Conservation (phyloP, 176 grass and related monocot genomes). For the Carex kokanica region DNA sequence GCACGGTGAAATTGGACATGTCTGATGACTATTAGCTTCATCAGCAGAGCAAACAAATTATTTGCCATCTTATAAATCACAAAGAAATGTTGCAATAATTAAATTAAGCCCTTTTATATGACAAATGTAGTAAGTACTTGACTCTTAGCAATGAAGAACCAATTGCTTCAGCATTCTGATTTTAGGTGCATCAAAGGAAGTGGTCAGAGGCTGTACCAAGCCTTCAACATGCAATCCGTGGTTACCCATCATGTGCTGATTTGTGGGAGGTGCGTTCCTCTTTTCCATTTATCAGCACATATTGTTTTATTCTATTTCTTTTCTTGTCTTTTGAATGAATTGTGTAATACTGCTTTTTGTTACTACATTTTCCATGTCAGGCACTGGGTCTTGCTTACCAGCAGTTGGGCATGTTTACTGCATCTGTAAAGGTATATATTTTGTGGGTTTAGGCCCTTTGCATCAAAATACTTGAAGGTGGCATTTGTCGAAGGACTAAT, state of each 20-base stretch:
- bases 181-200: conserved; percentile 87
- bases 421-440: conserved; percentile 69
- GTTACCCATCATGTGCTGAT: conserved; percentile 67
- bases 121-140: background rate
- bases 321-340: conserved; percentile 22
- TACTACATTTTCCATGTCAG: conserved; percentile 44
- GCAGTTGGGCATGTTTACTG: conserved; percentile 93
- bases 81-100: conserved; percentile 16
- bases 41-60: background rate
- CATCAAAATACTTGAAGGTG: background rate
- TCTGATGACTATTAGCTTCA: background rate
- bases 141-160: conserved; percentile 4
- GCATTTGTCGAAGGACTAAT: background rate
- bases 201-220: conserved; percentile 83
- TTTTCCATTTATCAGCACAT: background rate
- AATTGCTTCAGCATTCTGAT: conserved; percentile 25
- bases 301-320: conserved; percentile 9
- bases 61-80: background rate
- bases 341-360: conserved; percentile 29
- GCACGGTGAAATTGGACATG: background rate
- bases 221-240: conserved; percentile 87
- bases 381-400: conserved; percentile 95
- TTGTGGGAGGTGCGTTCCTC: conserved; percentile 80
- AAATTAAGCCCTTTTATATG: conserved; percentile 8
- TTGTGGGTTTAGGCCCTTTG: background rate